Evolutionary conservation across 768 basidiomycete genomes (phyloP).

Genomic region (Sporobolomyces pararoseus): DNA sequence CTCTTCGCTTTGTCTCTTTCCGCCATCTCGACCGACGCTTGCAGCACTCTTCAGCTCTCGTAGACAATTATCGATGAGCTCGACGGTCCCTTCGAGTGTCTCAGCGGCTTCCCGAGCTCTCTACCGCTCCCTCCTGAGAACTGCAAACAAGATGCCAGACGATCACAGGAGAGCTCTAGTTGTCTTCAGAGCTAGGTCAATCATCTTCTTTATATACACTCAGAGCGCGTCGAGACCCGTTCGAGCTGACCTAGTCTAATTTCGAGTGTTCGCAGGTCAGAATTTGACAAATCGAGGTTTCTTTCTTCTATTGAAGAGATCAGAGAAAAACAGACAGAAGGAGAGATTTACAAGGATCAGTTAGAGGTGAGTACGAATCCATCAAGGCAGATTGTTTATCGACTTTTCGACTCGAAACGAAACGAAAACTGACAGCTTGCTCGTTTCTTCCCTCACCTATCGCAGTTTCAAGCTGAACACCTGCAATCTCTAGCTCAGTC

Average conservation of each 20-base stretch:
- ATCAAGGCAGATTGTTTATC: no score
- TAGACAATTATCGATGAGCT: neutral
- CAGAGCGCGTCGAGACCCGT: no score
- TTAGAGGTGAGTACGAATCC: conserved; percentile 30
- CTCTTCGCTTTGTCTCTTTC: neutral
- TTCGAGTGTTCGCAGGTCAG: conserved; percentile 10
- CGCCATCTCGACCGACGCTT: neutral
- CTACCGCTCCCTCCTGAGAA: conserved; percentile 34
- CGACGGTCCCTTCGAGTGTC: neutral
- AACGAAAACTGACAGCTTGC: no score
- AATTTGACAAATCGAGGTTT: conserved; percentile 15
- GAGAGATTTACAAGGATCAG: conserved; percentile 33
- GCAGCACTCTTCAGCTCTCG: no score
- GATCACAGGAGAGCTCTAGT: conserved; percentile 36
- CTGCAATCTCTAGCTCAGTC: neutral
- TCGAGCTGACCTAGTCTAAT: no score
- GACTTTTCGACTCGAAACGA: no score
- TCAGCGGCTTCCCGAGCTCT: neutral
- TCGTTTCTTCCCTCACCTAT: no score
- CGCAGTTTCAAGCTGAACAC: conserved; percentile 21
- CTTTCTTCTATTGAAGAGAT: neutral
- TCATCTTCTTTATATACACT: neutral
- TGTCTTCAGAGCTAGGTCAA: conserved; percentile 20
- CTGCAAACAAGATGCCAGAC: conserved; percentile 30
- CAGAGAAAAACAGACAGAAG: neutral